A percentile compares a stretch with the other conserved stretches of the same genome.
Conservation (phyloP, 1,284 basidiomycete genomes). For the Cryptococcus deneoformans region DNA sequence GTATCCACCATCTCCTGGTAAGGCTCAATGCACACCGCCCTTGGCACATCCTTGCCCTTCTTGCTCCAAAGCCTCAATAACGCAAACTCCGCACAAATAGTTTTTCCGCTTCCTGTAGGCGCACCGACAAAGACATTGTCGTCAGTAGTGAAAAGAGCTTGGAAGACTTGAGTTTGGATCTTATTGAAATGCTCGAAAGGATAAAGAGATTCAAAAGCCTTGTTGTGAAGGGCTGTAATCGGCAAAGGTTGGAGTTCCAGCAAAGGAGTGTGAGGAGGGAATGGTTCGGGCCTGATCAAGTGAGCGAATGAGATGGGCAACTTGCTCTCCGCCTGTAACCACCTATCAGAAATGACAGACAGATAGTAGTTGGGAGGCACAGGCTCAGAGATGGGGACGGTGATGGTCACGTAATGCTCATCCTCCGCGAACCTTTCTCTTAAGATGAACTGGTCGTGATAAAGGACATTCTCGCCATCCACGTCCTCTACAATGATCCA, state of each 20-base stretch:
- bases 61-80: slow-evolving; percentile 89
- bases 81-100: slow-evolving; percentile 95
- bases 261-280: slow-evolving; percentile 87
- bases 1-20: slow-evolving; percentile 96
- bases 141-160: slow-evolving; percentile 92
- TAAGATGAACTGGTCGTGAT: slow-evolving; percentile 89
- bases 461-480: slow-evolving; percentile 92
- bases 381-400: slow-evolving; percentile 94
- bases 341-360: slow-evolving; percentile 89
- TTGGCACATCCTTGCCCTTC: slow-evolving; percentile 66
- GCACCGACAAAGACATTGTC: slow-evolving; percentile 96
- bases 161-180: slow-evolving; percentile 99
- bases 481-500: slow-evolving; percentile 95
- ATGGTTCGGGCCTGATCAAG: slow-evolving; percentile 94
- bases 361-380: slow-evolving; percentile 98
- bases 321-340: slow-evolving; percentile 92
- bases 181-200: slow-evolving; percentile 90
- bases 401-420: slow-evolving; percentile 91
- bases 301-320: slow-evolving; percentile 98
- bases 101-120: slow-evolving; percentile 96
- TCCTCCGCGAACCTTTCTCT: slow-evolving; percentile 87
- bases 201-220: slow-evolving; percentile 84
- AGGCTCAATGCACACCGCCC: slow-evolving; percentile 96
- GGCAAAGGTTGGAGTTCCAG: slow-evolving; percentile 92
- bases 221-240: slow-evolving; percentile 85